Percentiles rank a stretch among this genome's conserved stretches.
These are phyloP conservation scores for Carex myosuroides DNA, from an alignment of 176 grass and related monocot species.

Conservation along the genomic window DNA sequence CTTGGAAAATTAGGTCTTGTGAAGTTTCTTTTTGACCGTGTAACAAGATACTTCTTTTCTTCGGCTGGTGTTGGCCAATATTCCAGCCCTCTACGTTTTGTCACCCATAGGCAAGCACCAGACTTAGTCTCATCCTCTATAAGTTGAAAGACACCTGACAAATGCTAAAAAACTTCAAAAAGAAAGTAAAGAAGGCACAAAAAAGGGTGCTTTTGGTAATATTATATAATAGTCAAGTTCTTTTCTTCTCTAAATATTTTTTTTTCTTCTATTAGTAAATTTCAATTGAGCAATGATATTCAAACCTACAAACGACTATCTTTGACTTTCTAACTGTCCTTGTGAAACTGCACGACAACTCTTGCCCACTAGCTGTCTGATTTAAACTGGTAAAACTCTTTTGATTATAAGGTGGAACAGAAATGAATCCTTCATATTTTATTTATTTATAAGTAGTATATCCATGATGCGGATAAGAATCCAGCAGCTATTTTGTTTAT, in stretches of 20 bases:
- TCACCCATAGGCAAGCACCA: slow-evolving; percentile 93
- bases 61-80: slow-evolving; percentile 82
- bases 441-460: no score
- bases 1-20: slow-evolving; percentile 42
- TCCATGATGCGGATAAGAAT: no score
- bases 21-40: slow-evolving; percentile 46
- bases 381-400: background rate
- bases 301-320: background rate
- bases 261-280: background rate
- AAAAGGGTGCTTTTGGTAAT: background rate
- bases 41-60: slow-evolving; percentile 50
- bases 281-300: background rate
- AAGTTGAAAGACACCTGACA: slow-evolving; percentile 68
- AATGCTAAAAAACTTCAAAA: slow-evolving; percentile 16
- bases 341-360: background rate
- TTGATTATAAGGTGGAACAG: no score
- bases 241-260: background rate
- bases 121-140: slow-evolving; percentile 91
- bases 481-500: no score
- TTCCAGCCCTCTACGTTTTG: slow-evolving; percentile 72
- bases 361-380: background rate
- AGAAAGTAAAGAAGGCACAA: background rate
- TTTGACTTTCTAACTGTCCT: background rate
- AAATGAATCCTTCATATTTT: no score
- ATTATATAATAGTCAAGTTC: background rate